Evolutionary conservation across 192 early-diverging fungal species (phyloP).

Genomic region (Funneliformis geosporum): DNA sequence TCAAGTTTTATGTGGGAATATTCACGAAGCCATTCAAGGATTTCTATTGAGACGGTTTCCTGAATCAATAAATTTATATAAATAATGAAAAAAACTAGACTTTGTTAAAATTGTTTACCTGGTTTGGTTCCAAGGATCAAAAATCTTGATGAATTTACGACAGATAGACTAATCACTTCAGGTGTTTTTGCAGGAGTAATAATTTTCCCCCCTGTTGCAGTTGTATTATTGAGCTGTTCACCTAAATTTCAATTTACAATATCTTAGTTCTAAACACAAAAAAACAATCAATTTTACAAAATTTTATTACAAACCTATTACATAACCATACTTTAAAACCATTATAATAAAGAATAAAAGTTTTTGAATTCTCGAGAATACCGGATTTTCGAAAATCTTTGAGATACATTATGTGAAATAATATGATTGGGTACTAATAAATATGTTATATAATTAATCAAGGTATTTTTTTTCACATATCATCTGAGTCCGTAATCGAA

Average conservation of each 20-base stretch:
- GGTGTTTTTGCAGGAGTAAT: slow-evolving; percentile 14
- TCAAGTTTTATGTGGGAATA: slow-evolving; percentile 10
- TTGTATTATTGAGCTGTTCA: slow-evolving; percentile 1
- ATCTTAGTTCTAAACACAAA: not conserved
- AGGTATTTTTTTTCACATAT: too few relatives aligned
- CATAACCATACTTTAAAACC: slow-evolving; percentile 33
- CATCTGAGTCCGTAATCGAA: too few relatives aligned
- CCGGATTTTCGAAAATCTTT: too few relatives aligned
- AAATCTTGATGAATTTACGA: slow-evolving; percentile 28
- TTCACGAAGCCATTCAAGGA: slow-evolving; percentile 30
- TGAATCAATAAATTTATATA: not conserved
- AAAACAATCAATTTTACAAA: not conserved
- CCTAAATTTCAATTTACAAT: not conserved
- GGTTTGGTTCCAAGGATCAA: slow-evolving; percentile 28
- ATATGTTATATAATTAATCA: too few relatives aligned
- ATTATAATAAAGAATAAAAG: not conserved
- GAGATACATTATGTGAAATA: too few relatives aligned
- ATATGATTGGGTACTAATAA: too few relatives aligned
- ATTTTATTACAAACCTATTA: slow-evolving; percentile 9
- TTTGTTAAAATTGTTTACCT: slow-evolving; percentile 4
- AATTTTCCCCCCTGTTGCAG: slow-evolving; percentile 6
- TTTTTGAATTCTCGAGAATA: not conserved
- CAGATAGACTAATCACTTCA: slow-evolving; percentile 20
- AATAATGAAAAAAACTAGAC: not conserved
- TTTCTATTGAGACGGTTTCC: slow-evolving; percentile 20